phyloP scores from a whole-genome alignment of 2,329 filamentous ascomycete genomes.

The Fonsecaea erecta region DNA sequence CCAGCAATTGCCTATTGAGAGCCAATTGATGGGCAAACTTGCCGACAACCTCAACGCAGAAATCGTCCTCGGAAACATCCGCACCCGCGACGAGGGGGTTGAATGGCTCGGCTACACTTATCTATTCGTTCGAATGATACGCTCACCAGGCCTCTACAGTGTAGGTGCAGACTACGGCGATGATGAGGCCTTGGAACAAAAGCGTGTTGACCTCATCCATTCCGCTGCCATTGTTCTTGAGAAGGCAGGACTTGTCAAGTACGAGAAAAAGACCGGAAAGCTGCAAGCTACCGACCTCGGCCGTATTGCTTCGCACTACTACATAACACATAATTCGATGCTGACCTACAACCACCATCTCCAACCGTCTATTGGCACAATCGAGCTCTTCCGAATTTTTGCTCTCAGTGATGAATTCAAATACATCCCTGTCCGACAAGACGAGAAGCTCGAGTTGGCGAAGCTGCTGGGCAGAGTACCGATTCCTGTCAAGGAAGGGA shows the following conservation, averaged over 20 bases:
- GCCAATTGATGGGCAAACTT: constrained; percentile 88
- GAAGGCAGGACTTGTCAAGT: constrained; percentile 87
- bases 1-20: constrained; percentile 96
- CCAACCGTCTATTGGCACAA: constrained; percentile 87
- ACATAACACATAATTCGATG: constrained; percentile 96
- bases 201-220: constrained; percentile 95
- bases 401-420: constrained; percentile 97
- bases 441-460: constrained; percentile 94
- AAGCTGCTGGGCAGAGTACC: constrained; percentile 89
- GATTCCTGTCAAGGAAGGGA: constrained; percentile 95
- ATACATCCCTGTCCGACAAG: constrained; percentile 95
- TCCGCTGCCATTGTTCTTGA: constrained; percentile 87
- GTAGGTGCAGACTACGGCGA: constrained; percentile 95
- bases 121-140: constrained; percentile 95
- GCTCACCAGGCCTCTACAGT: constrained; percentile 91
- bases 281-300: constrained; percentile 92
- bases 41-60: constrained; percentile 97
- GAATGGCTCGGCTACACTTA: constrained; percentile 99
- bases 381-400: constrained; percentile 96
- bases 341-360: constrained; percentile 95
- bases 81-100: constrained; percentile 92
- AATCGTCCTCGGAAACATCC: constrained; percentile 89
- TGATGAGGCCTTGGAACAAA: constrained; percentile 89
- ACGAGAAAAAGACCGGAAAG: constrained; percentile 89
- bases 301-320: constrained; percentile 96